These are phyloP conservation scores for Mycogone perniciosa DNA, from an alignment of 2,329 filamentous ascomycete genomes.

Conservation along the genomic window DNA sequence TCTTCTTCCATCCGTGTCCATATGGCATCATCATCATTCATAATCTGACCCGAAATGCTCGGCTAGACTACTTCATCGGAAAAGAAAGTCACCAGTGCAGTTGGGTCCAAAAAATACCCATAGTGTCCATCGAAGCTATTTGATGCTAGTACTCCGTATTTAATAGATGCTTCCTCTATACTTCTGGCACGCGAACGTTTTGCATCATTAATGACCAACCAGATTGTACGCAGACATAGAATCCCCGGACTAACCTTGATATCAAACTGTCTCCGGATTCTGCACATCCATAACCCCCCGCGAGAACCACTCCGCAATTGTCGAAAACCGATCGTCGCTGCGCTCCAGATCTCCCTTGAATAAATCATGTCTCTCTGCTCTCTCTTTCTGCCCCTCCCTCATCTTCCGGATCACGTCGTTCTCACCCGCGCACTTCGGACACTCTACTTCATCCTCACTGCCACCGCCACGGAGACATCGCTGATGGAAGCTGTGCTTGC, in stretches of 20 bases:
- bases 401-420: constrained; percentile 89
- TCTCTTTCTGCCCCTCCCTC: constrained; percentile 77
- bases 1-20: no score
- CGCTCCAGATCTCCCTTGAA: constrained; percentile 74
- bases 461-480: constrained; percentile 60
- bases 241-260: background rate
- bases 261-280: constrained; percentile 23
- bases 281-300: constrained; percentile 73
- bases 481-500: constrained; percentile 95
- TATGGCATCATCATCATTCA: no score
- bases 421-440: constrained; percentile 74
- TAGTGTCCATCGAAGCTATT: no score
- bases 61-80: no score
- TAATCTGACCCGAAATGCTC: no score
- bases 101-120: no score
- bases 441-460: constrained; percentile 64
- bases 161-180: background rate
- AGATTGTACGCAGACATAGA: background rate
- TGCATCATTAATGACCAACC: background rate
- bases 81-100: no score
- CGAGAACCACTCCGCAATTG: constrained; percentile 91
- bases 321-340: constrained; percentile 80
- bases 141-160: no score
- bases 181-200: no score
- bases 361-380: constrained; percentile 78